A percentile compares a stretch with the other conserved stretches of the same genome.
phyloP scores from a whole-genome alignment of 2,329 filamentous ascomycete genomes.

The Aspergillus hortae region DNA sequence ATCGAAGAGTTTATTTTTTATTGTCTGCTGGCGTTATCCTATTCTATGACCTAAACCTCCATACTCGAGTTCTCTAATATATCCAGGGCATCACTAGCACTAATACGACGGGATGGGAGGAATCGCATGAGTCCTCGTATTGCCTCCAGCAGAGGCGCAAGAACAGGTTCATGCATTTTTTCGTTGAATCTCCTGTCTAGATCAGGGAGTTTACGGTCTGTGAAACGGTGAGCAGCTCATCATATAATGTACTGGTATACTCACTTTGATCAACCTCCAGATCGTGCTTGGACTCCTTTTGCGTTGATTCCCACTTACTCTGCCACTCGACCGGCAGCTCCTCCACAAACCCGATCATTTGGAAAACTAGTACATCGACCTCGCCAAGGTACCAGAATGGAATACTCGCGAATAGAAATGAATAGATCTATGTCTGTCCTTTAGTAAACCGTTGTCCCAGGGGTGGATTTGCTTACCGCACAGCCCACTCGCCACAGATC shows the following conservation, averaged over 20 bases:
- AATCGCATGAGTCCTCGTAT: conserved; percentile 19
- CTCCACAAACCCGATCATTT: conserved; percentile 22
- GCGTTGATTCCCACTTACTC: conserved; percentile 15
- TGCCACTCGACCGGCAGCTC: conserved; percentile 18
- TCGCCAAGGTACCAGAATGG: conserved; percentile 18
- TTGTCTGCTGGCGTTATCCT: too few species aligned
- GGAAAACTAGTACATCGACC: conserved; percentile 11
- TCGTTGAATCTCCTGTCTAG: too few species aligned
- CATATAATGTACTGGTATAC: conserved; percentile 9
- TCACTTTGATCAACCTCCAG: conserved; percentile 11
- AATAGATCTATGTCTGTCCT: conserved; percentile 17
- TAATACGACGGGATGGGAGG: conserved; percentile 18
- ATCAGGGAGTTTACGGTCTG: conserved; percentile 13
- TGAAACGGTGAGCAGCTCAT: conserved; percentile 9
- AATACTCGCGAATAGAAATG: conserved; percentile 14
- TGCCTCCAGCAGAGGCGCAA: too few species aligned
- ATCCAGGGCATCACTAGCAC: conserved; percentile 16
- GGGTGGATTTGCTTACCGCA: conserved; percentile 12
- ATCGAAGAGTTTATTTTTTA: too few species aligned
- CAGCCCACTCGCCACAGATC: conserved; percentile 30
- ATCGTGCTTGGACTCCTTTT: neutral
- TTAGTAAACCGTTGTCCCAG: neutral
- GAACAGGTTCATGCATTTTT: too few species aligned
- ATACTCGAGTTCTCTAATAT: neutral
- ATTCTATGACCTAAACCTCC: too few species aligned